Evolutionary conservation across 2,329 filamentous ascomycete species (phyloP), one percentile per base, ranked within the genome.

Genomic region (Mycogone perniciosa): DNA sequence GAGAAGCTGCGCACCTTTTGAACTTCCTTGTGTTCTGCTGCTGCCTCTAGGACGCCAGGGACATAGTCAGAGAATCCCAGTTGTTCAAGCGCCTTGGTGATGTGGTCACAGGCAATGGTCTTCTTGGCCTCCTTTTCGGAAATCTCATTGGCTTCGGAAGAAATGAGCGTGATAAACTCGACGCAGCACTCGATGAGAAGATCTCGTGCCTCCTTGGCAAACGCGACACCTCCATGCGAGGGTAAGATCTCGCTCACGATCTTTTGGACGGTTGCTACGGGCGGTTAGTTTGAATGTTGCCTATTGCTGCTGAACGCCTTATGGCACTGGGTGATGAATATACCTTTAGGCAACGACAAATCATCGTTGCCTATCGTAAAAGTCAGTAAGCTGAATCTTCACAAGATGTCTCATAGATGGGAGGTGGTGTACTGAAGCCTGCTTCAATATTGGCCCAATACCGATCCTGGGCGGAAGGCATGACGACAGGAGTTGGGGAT

Each of bases 91-190:
- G 93, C 93, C 64, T 92, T 92, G 64, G 92, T 95, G 62, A 99
- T 95, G 73, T 99, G 93, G 63, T 99, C 93, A 68, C 89, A 95
- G 9, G 92, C 92, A 61, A 99, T 99, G 4, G 93, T 99, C 79
- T 99, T 99, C 76, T 99, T 99, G 45, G 91, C 89, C 64, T 99
- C 93, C 70, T 96, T 96, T 68, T 99, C 93, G 9, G 91, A 95
- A 57, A 99, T 99, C 63, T 99, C 93, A 70, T 99, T 99, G 56
- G 93, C 93, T 73, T 99, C 92, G 44, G 89, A 95, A n/a, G 91
- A 96, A 60, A 99, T 88, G 63, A 99, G 82, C 13, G 93, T 97
- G 69, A 99, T 96, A 70, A 99, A 99, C 70, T 99, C 93, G 63
- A 99, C 92, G 65, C 93, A 99, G 74, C 93, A 97, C 74, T 97